Percentiles rank a stretch among this genome's conserved stretches.
Conservation (phyloP, 2,329 filamentous ascomycete genomes). For the Fusarium chlamydosporum region DNA sequence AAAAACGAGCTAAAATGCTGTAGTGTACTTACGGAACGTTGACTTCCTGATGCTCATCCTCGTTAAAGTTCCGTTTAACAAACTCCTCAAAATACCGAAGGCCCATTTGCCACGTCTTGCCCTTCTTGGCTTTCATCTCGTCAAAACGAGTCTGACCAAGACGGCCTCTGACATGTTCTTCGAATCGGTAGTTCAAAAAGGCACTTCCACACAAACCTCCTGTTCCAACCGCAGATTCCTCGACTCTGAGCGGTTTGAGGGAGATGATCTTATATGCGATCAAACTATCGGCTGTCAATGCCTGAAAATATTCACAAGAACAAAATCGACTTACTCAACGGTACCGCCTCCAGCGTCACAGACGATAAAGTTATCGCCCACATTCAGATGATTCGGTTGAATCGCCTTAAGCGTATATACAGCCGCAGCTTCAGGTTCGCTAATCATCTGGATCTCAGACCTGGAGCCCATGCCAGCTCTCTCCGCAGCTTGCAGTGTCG, state of each 20-base stretch:
- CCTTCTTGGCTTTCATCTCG: slow-evolving; percentile 82
- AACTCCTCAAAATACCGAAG: slow-evolving; percentile 87
- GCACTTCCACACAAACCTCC: slow-evolving; percentile 83
- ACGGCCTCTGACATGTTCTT: slow-evolving; percentile 78
- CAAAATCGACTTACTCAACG: slow-evolving; percentile 69
- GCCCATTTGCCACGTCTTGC: slow-evolving; percentile 84
- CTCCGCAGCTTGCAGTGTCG: slow-evolving; percentile 82
- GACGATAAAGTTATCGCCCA: slow-evolving; percentile 76
- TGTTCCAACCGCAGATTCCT: slow-evolving; percentile 84
- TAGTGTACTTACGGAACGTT: slow-evolving; percentile 74
- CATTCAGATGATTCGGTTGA: slow-evolving; percentile 78
- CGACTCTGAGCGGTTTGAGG: slow-evolving; percentile 77
- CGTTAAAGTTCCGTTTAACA: slow-evolving; percentile 86
- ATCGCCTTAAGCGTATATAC: slow-evolving; percentile 86
- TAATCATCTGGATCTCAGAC: slow-evolving; percentile 82
- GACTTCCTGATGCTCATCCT: slow-evolving; percentile 81
- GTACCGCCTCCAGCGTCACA: slow-evolving; percentile 75
- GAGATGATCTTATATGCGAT: slow-evolving; percentile 87
- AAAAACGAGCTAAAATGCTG: not conserved
- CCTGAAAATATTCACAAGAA: not conserved
- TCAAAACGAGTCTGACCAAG: slow-evolving; percentile 77
- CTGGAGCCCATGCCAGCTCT: slow-evolving; percentile 81
- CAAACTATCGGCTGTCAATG: slow-evolving; percentile 61
- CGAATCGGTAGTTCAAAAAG: slow-evolving; percentile 84
- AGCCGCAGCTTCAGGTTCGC: slow-evolving; percentile 83